phyloP scores from a whole-genome alignment of 2,329 filamentous ascomycete genomes.

The Fusarium concolor region DNA sequence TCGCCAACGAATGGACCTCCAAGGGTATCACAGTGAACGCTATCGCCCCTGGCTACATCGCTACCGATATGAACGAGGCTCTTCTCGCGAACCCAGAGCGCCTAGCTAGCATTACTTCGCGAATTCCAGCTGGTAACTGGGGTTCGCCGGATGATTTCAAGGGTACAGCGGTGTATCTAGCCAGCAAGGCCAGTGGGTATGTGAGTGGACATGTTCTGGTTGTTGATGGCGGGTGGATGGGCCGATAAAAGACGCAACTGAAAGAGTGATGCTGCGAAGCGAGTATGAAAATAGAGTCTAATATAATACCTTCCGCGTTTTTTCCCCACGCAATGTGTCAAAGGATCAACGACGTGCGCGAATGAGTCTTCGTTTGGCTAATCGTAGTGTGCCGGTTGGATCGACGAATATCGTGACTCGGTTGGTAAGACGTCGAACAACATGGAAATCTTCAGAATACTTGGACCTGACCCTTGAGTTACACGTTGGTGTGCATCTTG shows the following conservation, averaged over 20 bases:
- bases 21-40: conserved; percentile 87
- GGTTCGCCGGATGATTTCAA: conserved; percentile 89
- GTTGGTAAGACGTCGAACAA: conserved; percentile 41
- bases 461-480: conserved; percentile 28
- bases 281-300: conserved; percentile 8
- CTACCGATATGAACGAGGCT: conserved; percentile 93
- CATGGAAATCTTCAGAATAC: conserved; percentile 6
- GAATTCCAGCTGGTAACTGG: conserved; percentile 89
- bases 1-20: conserved; percentile 88
- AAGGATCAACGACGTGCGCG: conserved; percentile 34
- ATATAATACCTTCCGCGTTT: conserved; percentile 7
- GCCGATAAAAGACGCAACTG: conserved; percentile 62
- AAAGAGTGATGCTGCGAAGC: not conserved
- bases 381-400: conserved; percentile 26
- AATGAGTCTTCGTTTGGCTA: conserved; percentile 43
- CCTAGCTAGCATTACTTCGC: conserved; percentile 77
- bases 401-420: conserved; percentile 41
- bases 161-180: conserved; percentile 81
- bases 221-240: conserved; percentile 96
- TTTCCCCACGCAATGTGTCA: not conserved
- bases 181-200: conserved; percentile 80
- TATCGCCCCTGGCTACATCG: conserved; percentile 90
- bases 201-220: conserved; percentile 84
- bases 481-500: not conserved
- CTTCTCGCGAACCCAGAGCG: conserved; percentile 78